These are phyloP conservation scores for Syncephalastrum contaminatum DNA, from an alignment of 371 early-diverging fungal genomes.

Conservation along the genomic window DNA sequence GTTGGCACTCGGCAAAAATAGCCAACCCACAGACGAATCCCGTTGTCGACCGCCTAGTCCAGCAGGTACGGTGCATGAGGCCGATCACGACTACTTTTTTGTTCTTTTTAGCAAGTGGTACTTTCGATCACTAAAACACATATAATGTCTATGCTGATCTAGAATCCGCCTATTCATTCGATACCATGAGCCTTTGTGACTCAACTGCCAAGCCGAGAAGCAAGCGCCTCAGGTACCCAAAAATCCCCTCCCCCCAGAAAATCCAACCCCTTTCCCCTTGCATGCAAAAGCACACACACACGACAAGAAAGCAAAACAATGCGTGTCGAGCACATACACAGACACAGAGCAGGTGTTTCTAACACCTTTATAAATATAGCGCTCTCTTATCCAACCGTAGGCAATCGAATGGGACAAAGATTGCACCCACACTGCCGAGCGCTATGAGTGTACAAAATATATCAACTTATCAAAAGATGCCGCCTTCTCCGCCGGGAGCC, in stretches of 20 bases:
- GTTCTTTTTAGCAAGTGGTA: background rate
- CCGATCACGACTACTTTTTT: background rate
- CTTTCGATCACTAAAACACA: background rate
- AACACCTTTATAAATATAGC: constrained; percentile 1
- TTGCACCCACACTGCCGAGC: constrained; percentile 3
- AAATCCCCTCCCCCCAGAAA: constrained; percentile 1
- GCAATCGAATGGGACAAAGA: constrained; percentile 4
- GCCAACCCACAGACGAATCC: constrained; percentile 8
- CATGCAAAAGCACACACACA: too few species aligned
- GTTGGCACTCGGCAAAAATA: constrained; percentile 11
- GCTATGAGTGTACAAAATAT: constrained; percentile 17
- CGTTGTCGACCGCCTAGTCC: constrained; percentile 12
- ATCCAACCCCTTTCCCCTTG: background rate
- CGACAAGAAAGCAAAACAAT: too few species aligned
- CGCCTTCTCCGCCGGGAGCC: background rate
- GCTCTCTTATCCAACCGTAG: constrained; percentile 9
- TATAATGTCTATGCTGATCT: background rate
- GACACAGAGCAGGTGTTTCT: background rate
- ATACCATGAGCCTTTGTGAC: constrained; percentile 13
- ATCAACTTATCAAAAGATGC: constrained; percentile 7
- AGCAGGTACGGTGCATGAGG: constrained; percentile 5
- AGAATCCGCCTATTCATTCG: constrained; percentile 13
- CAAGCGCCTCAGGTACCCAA: constrained; percentile 18
- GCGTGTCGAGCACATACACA: too few species aligned
- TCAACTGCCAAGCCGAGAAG: constrained; percentile 11